These are phyloP conservation scores for Scytalidium lignicola DNA, from an alignment of 2,329 filamentous ascomycete species.

Conservation along the genomic window DNA sequence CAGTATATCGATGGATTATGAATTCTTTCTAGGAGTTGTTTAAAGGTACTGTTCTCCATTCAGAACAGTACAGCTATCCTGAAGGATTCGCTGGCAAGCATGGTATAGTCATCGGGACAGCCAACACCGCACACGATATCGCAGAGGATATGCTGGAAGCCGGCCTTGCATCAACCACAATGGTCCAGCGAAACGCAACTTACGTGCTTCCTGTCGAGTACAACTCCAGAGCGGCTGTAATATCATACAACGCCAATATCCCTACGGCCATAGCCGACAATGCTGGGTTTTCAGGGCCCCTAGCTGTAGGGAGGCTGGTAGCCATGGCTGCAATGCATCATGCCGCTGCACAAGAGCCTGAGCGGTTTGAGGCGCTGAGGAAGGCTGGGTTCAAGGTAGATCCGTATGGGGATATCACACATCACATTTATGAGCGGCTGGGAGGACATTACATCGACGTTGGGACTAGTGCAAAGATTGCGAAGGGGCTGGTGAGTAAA, in stretches of 20 bases:
- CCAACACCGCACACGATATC: conserved; percentile 53
- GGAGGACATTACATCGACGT: conserved; percentile 55
- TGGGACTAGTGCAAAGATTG: conserved; percentile 44
- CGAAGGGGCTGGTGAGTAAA: conserved; percentile 43
- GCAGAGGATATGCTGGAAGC: conserved; percentile 61
- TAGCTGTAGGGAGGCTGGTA: conserved; percentile 2
- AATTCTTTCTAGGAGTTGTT: conserved; percentile 6
- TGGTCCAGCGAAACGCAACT: conserved; percentile 62
- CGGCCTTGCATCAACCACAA: conserved; percentile 57
- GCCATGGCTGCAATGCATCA: background rate
- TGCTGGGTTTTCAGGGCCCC: conserved; percentile 2
- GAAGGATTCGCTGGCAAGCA: conserved; percentile 42
- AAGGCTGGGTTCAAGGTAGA: conserved; percentile 53
- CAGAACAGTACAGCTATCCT: conserved; percentile 9
- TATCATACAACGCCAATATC: conserved; percentile 8
- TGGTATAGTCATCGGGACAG: conserved; percentile 58
- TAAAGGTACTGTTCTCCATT: conserved; percentile 10
- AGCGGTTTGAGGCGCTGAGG: conserved; percentile 41
- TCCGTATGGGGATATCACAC: conserved; percentile 50
- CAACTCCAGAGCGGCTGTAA: conserved; percentile 12
- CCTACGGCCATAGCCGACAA: conserved; percentile 10
- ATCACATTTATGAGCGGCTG: conserved; percentile 48
- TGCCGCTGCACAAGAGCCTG: conserved; percentile 6
- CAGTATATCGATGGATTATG: background rate
- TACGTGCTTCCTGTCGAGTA: conserved; percentile 50